Evolutionary conservation across 306 rosid species (phyloP), one percentile per base, ranked within the genome.

Genomic region (Carpinus fangiana): DNA sequence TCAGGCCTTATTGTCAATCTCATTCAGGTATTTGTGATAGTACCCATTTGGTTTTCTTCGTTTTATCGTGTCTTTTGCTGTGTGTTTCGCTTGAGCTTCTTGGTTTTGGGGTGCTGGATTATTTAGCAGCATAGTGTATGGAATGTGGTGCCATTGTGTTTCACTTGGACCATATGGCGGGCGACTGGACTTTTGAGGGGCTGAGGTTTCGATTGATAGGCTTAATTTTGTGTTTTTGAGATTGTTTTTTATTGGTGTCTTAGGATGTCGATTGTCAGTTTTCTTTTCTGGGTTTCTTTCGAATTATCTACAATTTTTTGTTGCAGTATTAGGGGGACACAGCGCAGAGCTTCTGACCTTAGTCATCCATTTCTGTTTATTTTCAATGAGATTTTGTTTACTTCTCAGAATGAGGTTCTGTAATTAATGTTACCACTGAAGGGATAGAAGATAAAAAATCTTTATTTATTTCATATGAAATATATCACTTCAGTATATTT

Each of bases 1-100:
- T 94, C 98, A 0, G 98, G 98, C 80, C 82, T 90, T 80, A 73
- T 88, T 78, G 87, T 94, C 71, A 94, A 90, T 86, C 41, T 84
- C 57, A 73, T 85, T 77, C 98, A 94, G 97, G 97, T 89, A 52
- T 41, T 21, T 55, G 26, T 21, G 16, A 31, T 47, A 46, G 13
- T 31, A 18, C 53, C 16, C 31, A 5, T 34, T 7, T 67, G 55
- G 36, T 53, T 20, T 73, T 14, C 14, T 2, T 62, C 13, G 13
- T 62, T 20, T 11, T 20, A 11, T 53, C 28, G 8, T 55, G 10
- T 38, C 20, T 46, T 38, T 18, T 34, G 50, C 71, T 18, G 38
- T 9, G 71, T 31, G 17, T 61, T 65, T 18, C 12, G 71, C 71
- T 65, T 38, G 18, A 61, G 50, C 48, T 38, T 36, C 18, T 34